Evolutionary conservation across 164 flowering plant species (phyloP).

Genomic region (Brasenia schreberi): DNA sequence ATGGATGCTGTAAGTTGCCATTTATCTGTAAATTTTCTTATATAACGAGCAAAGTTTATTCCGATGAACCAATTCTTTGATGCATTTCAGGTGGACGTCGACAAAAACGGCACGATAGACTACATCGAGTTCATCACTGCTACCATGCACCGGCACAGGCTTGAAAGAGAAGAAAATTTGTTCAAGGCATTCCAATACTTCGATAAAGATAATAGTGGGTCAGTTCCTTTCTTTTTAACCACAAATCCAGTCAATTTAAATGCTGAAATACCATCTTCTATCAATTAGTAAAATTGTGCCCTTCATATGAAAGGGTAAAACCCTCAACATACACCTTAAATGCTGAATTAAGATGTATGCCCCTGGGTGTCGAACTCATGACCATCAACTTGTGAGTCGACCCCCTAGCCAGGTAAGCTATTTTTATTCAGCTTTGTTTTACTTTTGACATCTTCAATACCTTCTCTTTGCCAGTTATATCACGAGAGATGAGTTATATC

Average conservation of each 20-base stretch:
- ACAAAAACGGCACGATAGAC: conserved; percentile 68
- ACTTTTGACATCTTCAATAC: not conserved
- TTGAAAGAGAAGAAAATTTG: conserved; percentile 70
- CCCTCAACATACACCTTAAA: too few species aligned
- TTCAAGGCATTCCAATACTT: conserved; percentile 63
- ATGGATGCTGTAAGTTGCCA: conserved; percentile 74
- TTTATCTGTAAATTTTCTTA: not conserved
- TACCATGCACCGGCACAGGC: conserved; percentile 82
- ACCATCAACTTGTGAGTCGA: not conserved
- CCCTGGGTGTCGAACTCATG: not conserved
- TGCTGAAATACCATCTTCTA: too few species aligned
- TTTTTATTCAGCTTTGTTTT: not conserved
- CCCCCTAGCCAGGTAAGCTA: not conserved
- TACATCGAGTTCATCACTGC: conserved; percentile 80
- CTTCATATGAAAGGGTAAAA: too few species aligned
- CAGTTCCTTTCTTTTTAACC: conserved; percentile 12
- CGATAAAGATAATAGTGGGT: conserved; percentile 84
- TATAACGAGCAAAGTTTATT: not conserved
- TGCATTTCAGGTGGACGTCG: conserved; percentile 73
- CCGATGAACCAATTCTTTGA: not conserved
- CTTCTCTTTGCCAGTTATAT: conserved; percentile 37
- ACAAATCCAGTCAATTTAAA: not conserved
- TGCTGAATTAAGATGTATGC: not conserved
- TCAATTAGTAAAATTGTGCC: too few species aligned
- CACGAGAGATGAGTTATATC: conserved; percentile 80